Percentiles rank a stretch among this genome's conserved stretches.
phyloP scores from a whole-genome alignment of 2,329 filamentous ascomycete species.

The Epichloe typhina region DNA sequence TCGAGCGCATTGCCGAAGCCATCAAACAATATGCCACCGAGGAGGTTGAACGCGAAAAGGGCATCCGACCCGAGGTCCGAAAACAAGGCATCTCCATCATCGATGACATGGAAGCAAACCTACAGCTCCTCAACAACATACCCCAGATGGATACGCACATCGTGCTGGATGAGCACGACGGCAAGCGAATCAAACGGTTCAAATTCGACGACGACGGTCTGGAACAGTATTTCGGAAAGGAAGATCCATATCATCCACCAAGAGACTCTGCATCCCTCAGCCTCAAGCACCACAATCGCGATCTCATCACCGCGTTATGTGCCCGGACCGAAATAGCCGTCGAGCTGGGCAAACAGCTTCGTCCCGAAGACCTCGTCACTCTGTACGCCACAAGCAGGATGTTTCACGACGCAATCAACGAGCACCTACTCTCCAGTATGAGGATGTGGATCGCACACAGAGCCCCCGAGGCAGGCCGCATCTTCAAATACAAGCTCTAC shows the following conservation, averaged over 20 bases:
- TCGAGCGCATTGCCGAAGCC: conserved; percentile 9
- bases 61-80: background rate
- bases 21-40: conserved; percentile 10
- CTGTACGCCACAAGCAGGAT: conserved; percentile 52
- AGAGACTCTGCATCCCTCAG: background rate
- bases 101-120: conserved; percentile 7
- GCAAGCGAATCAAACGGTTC: conserved; percentile 13
- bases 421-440: conserved; percentile 45
- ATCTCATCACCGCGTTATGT: conserved; percentile 31
- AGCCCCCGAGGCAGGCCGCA: conserved; percentile 36
- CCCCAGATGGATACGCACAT: conserved; percentile 3
- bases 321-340: conserved; percentile 38
- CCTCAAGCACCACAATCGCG: conserved; percentile 17
- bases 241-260: conserved; percentile 16
- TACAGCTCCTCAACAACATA: conserved; percentile 1
- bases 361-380: conserved; percentile 41
- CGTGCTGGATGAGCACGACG: conserved; percentile 6
- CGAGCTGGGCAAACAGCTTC: conserved; percentile 40
- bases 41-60: conserved; percentile 8
- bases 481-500: conserved; percentile 53
- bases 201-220: conserved; percentile 16
- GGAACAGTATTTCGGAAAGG: conserved; percentile 16
- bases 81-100: conserved; percentile 6
- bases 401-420: conserved; percentile 48
- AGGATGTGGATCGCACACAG: conserved; percentile 38